A percentile compares a stretch with the other conserved stretches of the same genome.
Conservation (phyloP, 108 stramenopile genomes). For the Tribonema minus region DNA sequence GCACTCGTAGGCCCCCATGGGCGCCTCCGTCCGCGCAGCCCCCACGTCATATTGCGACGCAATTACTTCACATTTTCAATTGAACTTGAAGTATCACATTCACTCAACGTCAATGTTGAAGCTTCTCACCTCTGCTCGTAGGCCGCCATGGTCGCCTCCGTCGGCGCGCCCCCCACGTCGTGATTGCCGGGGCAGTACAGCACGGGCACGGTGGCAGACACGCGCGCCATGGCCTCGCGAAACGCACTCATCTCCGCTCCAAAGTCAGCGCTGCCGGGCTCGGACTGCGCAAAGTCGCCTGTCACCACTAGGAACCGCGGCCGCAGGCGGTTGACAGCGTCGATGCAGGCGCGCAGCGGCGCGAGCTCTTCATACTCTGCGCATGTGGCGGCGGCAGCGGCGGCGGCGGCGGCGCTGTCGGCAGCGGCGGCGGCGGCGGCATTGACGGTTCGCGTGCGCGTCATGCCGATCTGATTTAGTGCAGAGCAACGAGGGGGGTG, state of each 20-base stretch:
- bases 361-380: neutral
- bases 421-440: too few species aligned
- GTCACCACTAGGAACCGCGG: constrained; percentile 32
- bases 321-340: constrained; percentile 28
- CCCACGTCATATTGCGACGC: too few species aligned
- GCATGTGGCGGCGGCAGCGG: neutral
- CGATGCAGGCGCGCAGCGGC: neutral
- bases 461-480: too few species aligned
- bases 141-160: neutral
- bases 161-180: constrained; percentile 2
- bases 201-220: constrained; percentile 21
- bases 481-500: too few species aligned
- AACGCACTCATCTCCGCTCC: neutral
- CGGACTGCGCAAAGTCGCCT: constrained; percentile 26
- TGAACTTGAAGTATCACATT: too few species aligned
- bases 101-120: too few species aligned
- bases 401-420: neutral
- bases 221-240: neutral
- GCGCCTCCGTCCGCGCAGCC: too few species aligned
- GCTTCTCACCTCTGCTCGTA: constrained; percentile 2
- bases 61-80: too few species aligned
- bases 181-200: constrained; percentile 29
- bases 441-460: too few species aligned
- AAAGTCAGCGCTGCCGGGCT: constrained; percentile 3
- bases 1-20: too few species aligned